Percentiles rank a stretch among this genome's conserved stretches.
phyloP scores from a whole-genome alignment of 2,329 filamentous ascomycete species.

The Trichoderma asperellum region DNA sequence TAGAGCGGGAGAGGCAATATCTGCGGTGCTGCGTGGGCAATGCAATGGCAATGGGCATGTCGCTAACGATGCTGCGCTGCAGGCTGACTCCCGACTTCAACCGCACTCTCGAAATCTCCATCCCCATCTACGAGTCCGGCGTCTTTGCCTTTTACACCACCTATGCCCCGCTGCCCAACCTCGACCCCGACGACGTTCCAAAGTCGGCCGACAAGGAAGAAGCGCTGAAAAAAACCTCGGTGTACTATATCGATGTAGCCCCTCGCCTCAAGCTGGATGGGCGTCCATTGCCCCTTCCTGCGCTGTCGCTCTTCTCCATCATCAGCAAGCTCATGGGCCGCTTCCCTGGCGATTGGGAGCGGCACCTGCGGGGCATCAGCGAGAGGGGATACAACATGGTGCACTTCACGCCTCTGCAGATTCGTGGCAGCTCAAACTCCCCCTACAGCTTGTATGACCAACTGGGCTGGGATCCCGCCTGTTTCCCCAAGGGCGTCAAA shows the following conservation, averaged over 20 bases:
- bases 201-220: conserved; percentile 43
- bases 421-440: conserved; percentile 87
- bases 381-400: conserved; percentile 97
- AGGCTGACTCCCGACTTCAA: conserved; percentile 94
- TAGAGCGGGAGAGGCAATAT: conserved; percentile 22
- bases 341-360: conserved; percentile 88
- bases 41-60: not conserved
- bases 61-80: not conserved
- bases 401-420: conserved; percentile 93
- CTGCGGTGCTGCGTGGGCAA: too few species aligned
- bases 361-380: conserved; percentile 84
- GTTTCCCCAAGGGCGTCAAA: conserved; percentile 83
- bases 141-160: conserved; percentile 95
- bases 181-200: conserved; percentile 39
- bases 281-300: conserved; percentile 76
- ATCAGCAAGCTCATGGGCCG: conserved; percentile 98
- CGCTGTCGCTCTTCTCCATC: conserved; percentile 87
- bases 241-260: conserved; percentile 93
- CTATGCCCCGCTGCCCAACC: conserved; percentile 82
- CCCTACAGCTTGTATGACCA: conserved; percentile 97
- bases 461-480: conserved; percentile 76
- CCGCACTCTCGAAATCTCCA: conserved; percentile 83
- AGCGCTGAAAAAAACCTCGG: conserved; percentile 66
- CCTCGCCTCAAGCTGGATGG: conserved; percentile 77
- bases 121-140: conserved; percentile 80